Conservation (phyloP, 2,329 filamentous ascomycete genomes). For the Cadophora gregata region DNA sequence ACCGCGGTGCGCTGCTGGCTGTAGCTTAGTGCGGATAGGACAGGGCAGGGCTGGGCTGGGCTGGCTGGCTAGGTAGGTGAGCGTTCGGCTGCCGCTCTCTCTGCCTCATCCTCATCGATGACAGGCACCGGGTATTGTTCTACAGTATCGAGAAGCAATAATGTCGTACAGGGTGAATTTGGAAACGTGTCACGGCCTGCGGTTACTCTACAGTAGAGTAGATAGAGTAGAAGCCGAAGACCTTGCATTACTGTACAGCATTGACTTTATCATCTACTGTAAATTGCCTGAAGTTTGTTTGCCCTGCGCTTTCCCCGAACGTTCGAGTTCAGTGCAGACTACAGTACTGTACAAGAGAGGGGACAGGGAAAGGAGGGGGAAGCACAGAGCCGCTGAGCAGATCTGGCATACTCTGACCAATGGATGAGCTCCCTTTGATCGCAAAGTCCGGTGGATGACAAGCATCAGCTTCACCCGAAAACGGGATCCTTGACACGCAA, state of each 20-base stretch:
- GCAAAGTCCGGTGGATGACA: neutral
- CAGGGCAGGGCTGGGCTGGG: neutral
- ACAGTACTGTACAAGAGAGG: neutral
- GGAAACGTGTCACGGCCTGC: constrained; percentile 13
- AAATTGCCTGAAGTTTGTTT: neutral
- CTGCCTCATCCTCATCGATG: constrained; percentile 12
- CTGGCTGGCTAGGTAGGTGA: neutral
- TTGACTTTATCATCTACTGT: neutral
- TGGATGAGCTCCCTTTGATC: constrained; percentile 7
- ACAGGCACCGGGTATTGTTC: neutral
- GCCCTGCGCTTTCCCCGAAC: neutral
- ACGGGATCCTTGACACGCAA: neutral
- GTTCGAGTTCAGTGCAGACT: neutral
- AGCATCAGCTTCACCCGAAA: neutral
- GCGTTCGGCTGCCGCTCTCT: neutral
- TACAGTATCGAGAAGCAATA: neutral
- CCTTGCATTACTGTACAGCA: neutral
- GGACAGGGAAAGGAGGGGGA: neutral
- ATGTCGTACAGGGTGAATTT: constrained; percentile 13
- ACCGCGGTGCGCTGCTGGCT: no score
- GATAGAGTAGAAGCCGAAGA: neutral
- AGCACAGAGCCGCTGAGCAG: constrained; percentile 6
- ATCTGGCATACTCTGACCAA: constrained; percentile 14
- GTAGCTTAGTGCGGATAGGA: neutral
- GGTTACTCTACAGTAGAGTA: no score